Percentiles rank a stretch among this genome's conserved stretches.
Conservation (phyloP, 2,329 filamentous ascomycete species). For the Arthrinium puccinioides region DNA sequence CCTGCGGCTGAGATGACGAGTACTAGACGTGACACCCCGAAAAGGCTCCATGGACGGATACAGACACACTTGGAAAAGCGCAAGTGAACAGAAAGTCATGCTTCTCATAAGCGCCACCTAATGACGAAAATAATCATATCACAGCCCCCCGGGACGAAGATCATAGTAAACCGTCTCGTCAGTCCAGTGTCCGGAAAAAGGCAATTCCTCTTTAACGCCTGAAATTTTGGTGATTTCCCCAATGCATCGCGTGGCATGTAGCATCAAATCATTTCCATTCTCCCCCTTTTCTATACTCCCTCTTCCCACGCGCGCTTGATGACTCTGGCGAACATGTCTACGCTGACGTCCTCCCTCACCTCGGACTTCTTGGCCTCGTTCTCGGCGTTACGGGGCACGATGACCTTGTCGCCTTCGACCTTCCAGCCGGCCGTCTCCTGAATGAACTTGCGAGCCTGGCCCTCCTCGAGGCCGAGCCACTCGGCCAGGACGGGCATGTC, state of each 20-base stretch:
- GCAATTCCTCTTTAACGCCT: slow-evolving; percentile 3
- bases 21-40: too few species aligned
- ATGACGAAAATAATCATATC: neutral
- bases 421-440: slow-evolving; percentile 82
- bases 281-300: slow-evolving; percentile 41
- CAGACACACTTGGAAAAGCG: too few species aligned
- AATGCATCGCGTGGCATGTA: neutral
- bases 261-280: neutral
- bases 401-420: slow-evolving; percentile 61
- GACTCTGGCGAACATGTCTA: slow-evolving; percentile 76
- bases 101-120: neutral
- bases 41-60: too few species aligned
- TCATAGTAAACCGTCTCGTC: neutral
- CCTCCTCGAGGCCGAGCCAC: slow-evolving; percentile 67
- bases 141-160: neutral
- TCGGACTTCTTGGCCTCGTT: slow-evolving; percentile 96
- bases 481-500: slow-evolving; percentile 60
- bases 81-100: neutral
- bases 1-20: too few species aligned
- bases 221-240: slow-evolving; percentile 1
- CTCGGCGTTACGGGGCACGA: slow-evolving; percentile 87
- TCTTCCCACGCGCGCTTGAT: slow-evolving; percentile 84
- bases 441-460: slow-evolving; percentile 69
- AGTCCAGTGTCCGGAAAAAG: slow-evolving; percentile 2
- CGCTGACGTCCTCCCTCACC: slow-evolving; percentile 89